A percentile compares a stretch with the other conserved stretches of the same genome.
Evolutionary conservation across 1,284 basidiomycete species (phyloP).

Genomic region (Heterobasidion irregulare): DNA sequence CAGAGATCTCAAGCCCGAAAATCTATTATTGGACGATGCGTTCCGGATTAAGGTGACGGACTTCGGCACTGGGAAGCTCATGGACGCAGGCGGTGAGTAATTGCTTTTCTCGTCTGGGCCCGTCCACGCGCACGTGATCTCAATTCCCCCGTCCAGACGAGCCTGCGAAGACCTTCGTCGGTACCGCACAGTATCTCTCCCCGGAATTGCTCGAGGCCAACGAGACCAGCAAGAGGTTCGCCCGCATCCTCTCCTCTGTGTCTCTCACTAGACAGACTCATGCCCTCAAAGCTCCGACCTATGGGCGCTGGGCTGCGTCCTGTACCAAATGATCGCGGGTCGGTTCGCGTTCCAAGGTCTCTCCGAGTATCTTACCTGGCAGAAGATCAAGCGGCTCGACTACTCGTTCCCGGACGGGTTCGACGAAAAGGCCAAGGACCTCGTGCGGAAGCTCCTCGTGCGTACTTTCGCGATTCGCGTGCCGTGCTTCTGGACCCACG

Average conservation of each 20-base stretch:
- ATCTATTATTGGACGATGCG: constrained; percentile 79
- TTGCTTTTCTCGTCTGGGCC: constrained; percentile 8
- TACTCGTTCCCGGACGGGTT: constrained; percentile 71
- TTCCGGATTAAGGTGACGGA: constrained; percentile 93
- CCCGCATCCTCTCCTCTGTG: constrained; percentile 1
- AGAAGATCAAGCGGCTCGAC: constrained; percentile 70
- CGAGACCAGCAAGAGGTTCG: constrained; percentile 62
- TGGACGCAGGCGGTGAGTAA: constrained; percentile 42
- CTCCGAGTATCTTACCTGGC: constrained; percentile 78
- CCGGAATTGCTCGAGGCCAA: constrained; percentile 84
- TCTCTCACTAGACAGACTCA: background rate
- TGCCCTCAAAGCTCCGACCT: constrained; percentile 69
- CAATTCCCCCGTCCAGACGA: constrained; percentile 24
- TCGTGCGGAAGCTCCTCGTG: constrained; percentile 60
- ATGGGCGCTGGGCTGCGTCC: constrained; percentile 96
- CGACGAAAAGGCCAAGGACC: constrained; percentile 59
- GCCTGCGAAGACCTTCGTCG: constrained; percentile 79
- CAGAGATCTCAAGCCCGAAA: constrained; percentile 89
- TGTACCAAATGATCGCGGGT: constrained; percentile 96
- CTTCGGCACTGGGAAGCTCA: constrained; percentile 92
- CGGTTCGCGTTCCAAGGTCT: constrained; percentile 86
- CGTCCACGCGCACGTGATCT: constrained; percentile 11
- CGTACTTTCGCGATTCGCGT: constrained; percentile 11
- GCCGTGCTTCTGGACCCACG: background rate
- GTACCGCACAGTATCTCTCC: constrained; percentile 93